Evolutionary conservation across 371 early-diverging fungal genomes (phyloP), one percentile per base, ranked within the genome.

Genomic region (Rhizopus delemar): DNA sequence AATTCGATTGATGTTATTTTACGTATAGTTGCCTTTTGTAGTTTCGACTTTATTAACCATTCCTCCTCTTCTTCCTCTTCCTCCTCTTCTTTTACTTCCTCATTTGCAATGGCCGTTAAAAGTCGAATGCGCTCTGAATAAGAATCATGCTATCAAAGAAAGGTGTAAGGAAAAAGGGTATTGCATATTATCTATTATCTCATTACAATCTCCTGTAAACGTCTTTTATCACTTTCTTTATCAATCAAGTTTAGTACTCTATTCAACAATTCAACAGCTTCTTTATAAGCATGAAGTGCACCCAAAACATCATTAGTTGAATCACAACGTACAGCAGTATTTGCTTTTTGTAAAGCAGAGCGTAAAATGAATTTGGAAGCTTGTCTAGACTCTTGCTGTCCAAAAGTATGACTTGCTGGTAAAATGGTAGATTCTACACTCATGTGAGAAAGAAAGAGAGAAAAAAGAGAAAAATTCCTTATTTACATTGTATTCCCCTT

Each of bases 261-360:
- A 56, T 74, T 69, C 36, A 80, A 56, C 29, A 80, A 58, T 12
- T 60, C 46, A 32, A 80, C 63, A 12, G 80, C 80, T 51, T 80
- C 80, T 35, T 71, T 69, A 52, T 80, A 80, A 2, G 77, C 71
- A 29, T 65, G 72, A 45, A 80, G 70, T 13, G 80, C 80, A 7
- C 77, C 77, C 12, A 62, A 33, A 8, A 77, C 70, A 54, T 80
- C 71, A 53, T 77, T 80, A 8, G 65, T 66, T 13, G 71, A 68
- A 60, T 80, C 80, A 57, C 72, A 73, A 38, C 74, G 64, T 16
- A 80, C 80, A 28, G 80, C 80, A 4, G 61, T 57, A 54, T 80
- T 77, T 4, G 80, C 80, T 53, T 74, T 74, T 59, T 74, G 75
- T 43, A 80, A 60, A 7, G 80, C 80, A 13, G 75, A 67, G 33